Percentiles rank a stretch among this genome's conserved stretches.
These are phyloP conservation scores for Carex scoparia DNA, from an alignment of 176 grass and related monocot species.

Conservation along the genomic window DNA sequence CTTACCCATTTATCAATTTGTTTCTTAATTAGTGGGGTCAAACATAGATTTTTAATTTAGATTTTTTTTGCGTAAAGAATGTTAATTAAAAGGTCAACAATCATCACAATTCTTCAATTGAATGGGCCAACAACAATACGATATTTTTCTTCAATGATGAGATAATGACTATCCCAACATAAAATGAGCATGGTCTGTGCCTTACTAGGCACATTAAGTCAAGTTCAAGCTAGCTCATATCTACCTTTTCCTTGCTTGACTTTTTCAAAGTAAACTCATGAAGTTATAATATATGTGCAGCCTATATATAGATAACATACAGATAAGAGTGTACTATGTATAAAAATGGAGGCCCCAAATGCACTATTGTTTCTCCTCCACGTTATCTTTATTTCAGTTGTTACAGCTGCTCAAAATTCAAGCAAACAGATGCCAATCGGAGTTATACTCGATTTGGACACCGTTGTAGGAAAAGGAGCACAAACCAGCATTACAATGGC, in stretches of 20 bases:
- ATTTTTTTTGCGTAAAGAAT: too few relatives aligned
- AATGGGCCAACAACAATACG: not conserved
- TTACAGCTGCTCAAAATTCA: not conserved
- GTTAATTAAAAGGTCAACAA: too few relatives aligned
- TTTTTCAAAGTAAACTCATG: not conserved
- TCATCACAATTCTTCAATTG: too few relatives aligned
- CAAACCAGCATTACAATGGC: conserved; percentile 41
- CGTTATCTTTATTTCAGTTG: not conserved
- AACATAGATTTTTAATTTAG: too few relatives aligned
- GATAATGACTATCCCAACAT: too few relatives aligned
- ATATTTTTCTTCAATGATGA: too few relatives aligned
- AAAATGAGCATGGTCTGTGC: too few relatives aligned
- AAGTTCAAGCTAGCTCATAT: too few relatives aligned
- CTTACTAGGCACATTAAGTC: too few relatives aligned
- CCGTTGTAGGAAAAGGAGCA: conserved; percentile 34
- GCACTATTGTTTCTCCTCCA: not conserved
- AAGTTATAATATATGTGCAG: not conserved
- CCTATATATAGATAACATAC: not conserved
- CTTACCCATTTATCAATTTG: too few relatives aligned
- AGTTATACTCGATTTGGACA: conserved; percentile 34
- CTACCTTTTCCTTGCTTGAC: not conserved
- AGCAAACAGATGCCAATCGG: not conserved
- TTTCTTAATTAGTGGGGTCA: too few relatives aligned
- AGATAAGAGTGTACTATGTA: not conserved
- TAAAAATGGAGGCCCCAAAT: not conserved